A percentile compares a stretch with the other conserved stretches of the same genome.
Conservation (phyloP, 176 grass and related monocot species). For the Phyllostachys edulis region DNA sequence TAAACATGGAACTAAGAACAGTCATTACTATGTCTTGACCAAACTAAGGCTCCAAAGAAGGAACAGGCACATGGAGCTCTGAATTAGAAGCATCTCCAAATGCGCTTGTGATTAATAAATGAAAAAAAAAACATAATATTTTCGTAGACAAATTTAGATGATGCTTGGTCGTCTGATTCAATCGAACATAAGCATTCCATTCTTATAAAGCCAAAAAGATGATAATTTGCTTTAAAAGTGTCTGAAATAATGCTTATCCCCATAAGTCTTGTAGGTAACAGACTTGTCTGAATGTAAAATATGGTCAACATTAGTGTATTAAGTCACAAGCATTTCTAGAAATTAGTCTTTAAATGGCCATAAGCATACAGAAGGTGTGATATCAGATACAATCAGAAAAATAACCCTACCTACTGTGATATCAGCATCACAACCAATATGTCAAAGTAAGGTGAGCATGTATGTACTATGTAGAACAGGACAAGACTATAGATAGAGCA, state of each 20-base stretch:
- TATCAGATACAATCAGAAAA: neutral
- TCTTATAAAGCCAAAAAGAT: too few species aligned
- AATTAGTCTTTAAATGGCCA: neutral
- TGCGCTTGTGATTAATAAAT: neutral
- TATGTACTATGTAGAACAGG: neutral
- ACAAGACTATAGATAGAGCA: neutral
- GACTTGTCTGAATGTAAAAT: neutral
- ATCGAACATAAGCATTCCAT: too few species aligned
- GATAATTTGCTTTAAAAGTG: too few species aligned
- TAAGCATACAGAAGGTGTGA: neutral
- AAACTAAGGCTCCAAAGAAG: neutral
- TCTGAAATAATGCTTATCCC: neutral
- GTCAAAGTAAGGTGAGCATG: neutral
- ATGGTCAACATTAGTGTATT: neutral
- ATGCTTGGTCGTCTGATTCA: too few species aligned
- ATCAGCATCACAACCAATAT: neutral
- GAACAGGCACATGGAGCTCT: neutral
- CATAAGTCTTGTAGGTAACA: neutral
- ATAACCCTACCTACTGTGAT: too few species aligned
- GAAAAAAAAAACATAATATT: neutral
- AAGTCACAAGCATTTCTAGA: neutral
- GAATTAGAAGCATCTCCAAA: neutral
- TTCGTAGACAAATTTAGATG: too few species aligned
- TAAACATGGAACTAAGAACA: conserved; percentile 8
- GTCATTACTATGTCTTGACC: neutral